Evolutionary conservation across 148 eudicot genomes (phyloP), one percentile per base, ranked within the genome.

Genomic region (Rhododendron griersonianum): DNA sequence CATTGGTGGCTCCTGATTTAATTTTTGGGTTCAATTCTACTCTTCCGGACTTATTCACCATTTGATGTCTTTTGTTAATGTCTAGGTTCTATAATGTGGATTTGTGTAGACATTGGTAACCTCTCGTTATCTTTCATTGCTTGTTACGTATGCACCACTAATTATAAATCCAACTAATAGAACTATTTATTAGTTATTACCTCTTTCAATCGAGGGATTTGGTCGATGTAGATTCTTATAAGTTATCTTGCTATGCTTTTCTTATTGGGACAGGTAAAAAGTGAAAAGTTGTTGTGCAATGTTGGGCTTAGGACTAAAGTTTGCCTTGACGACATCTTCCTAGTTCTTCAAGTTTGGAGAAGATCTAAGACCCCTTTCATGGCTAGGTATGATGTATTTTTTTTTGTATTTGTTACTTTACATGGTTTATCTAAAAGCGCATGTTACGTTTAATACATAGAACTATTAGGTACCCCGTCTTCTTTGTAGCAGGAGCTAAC

Each of bases 261-360:
- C 53, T 80, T 84, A 81, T 83, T 84, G 47, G 81, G 86, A 85
- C 94, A 96, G 98, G 92, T 95, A 50, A 92, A 81, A 86, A 97
- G 90, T 88, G 83, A 69, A 61, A 97, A 93, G 84, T 87, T 97
- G 86, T 67, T 93, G 78, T 47, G 71, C 82, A 95, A 90, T 84
- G 83, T 97, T 88, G 99, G 98, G 83, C 91, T 97, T 78, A 95
- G 93, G 92, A 90, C 94, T 88, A 85, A 89, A 89, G 95, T 95
- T 85, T 90, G 91, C 65, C 90, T 92, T 84, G 95, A 92, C 89
- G 98, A 97, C 87, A 91, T 86, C 61, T 81, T 95, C 86, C 80
- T 87, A 19, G 82, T 89, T 89, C 95, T 95, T 84, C 89, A 85
- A 88, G 84, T 85, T 83, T 95, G 99, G 99, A 91, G 93, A 85